These are phyloP conservation scores for Russula ochroleuca DNA, from an alignment of 768 basidiomycete species.

Conservation along the genomic window DNA sequence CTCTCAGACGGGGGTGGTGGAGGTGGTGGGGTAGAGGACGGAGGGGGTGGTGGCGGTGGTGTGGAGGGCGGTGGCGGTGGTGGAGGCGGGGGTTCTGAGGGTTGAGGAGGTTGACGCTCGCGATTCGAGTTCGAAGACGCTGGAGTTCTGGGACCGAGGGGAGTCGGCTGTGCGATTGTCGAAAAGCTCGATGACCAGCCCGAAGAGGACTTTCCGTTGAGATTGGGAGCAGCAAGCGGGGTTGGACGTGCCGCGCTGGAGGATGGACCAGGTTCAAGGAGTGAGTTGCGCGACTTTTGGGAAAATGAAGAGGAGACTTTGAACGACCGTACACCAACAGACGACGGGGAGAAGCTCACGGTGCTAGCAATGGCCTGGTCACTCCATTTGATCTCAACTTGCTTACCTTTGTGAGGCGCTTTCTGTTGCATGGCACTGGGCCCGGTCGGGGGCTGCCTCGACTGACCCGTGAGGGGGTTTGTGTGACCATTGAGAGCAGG, in stretches of 20 bases:
- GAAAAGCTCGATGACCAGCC: constrained; percentile 29
- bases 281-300: constrained; percentile 21
- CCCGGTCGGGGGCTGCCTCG: constrained; percentile 34
- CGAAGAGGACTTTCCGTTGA: constrained; percentile 24
- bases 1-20: constrained; percentile 32
- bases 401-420: constrained; percentile 42
- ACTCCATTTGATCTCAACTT: constrained; percentile 37
- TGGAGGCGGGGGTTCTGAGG: constrained; percentile 32
- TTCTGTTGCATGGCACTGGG: constrained; percentile 32
- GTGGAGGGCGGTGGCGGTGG: constrained; percentile 27
- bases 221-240: constrained; percentile 17
- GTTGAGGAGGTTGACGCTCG: constrained; percentile 29
- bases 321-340: constrained; percentile 20
- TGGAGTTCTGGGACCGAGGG: constrained; percentile 27
- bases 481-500: constrained; percentile 43
- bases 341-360: constrained; percentile 31
- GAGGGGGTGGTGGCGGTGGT: constrained; percentile 29
- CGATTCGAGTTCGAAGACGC: constrained; percentile 30
- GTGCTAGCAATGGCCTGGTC: constrained; percentile 34
- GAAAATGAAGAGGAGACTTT: constrained; percentile 14
- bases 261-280: constrained; percentile 16
- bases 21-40: constrained; percentile 32
- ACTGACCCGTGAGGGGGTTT: constrained; percentile 31
- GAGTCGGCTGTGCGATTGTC: constrained; percentile 27
- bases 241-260: constrained; percentile 19